These are phyloP conservation scores for Thinopyrum elongatum DNA, from an alignment of 176 grass and related monocot genomes.

Conservation along the genomic window DNA sequence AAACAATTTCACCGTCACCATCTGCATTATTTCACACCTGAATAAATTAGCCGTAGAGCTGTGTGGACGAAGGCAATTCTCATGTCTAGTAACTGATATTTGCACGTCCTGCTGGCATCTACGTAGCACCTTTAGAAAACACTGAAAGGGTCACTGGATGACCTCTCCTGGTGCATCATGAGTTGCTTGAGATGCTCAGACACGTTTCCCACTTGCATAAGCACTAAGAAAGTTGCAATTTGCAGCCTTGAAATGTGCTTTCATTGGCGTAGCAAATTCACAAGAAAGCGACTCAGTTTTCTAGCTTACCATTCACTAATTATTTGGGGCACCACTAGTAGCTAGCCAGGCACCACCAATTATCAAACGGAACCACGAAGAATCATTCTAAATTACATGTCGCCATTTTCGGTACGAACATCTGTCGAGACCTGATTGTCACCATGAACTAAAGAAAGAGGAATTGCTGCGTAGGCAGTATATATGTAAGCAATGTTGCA, in stretches of 20 bases:
- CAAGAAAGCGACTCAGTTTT: background rate
- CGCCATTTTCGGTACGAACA: background rate
- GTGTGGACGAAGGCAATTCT: background rate
- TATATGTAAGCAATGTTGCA: background rate
- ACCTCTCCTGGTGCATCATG: background rate
- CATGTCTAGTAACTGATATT: background rate
- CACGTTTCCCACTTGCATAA: conserved; percentile 4
- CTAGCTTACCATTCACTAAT: background rate
- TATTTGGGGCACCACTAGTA: background rate
- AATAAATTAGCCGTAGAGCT: background rate
- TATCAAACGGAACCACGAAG: background rate
- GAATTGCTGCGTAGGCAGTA: background rate
- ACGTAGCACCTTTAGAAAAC: background rate
- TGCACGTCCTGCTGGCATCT: background rate
- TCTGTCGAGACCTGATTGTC: conserved; percentile 39
- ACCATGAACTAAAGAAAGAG: conserved; percentile 34
- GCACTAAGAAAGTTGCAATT: background rate
- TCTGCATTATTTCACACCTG: conserved; percentile 9
- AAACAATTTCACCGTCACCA: conserved; percentile 32
- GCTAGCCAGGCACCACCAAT: background rate
- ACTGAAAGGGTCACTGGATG: background rate
- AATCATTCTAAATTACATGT: conserved; percentile 9
- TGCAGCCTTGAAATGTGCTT: background rate
- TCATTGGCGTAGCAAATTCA: background rate
- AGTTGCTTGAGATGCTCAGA: background rate